phyloP scores from a whole-genome alignment of 1,139 yeast genomes.

The Nakaseomyces nivariensis region DNA sequence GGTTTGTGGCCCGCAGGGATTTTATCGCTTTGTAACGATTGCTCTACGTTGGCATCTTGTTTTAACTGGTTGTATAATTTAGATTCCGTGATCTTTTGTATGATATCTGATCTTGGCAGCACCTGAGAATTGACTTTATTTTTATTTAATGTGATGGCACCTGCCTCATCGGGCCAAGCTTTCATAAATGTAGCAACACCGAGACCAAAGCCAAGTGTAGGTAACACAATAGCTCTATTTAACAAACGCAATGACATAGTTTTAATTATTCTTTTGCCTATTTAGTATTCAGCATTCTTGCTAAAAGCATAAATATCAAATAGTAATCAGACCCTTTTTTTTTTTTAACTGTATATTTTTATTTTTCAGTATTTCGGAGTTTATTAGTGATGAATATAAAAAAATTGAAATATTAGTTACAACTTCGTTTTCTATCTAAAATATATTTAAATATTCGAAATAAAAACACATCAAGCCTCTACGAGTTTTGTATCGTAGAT shows the following conservation, averaged over 20 bases:
- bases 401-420: no score
- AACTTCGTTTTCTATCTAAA: no score
- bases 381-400: no score
- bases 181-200: constrained; percentile 24
- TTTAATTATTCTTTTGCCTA: background rate
- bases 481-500: constrained; percentile 6
- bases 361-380: background rate
- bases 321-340: no score
- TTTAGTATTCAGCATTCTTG: no score
- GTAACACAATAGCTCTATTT: constrained; percentile 19
- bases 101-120: constrained; percentile 14
- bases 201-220: constrained; percentile 23
- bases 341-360: no score
- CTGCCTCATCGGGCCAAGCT: constrained; percentile 28
- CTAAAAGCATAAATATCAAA: no score
- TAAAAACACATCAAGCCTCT: background rate
- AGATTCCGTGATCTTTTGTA: constrained; percentile 13
- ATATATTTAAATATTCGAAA: no score
- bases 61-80: constrained; percentile 12
- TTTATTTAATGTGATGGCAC: constrained; percentile 14
- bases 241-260: constrained; percentile 5
- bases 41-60: constrained; percentile 11
- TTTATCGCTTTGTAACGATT: constrained; percentile 25
- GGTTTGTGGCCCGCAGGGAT: constrained; percentile 53
- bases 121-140: constrained; percentile 11